Evolutionary conservation across 1,284 basidiomycete species (phyloP).

Genomic region (Abortiporus biennis): DNA sequence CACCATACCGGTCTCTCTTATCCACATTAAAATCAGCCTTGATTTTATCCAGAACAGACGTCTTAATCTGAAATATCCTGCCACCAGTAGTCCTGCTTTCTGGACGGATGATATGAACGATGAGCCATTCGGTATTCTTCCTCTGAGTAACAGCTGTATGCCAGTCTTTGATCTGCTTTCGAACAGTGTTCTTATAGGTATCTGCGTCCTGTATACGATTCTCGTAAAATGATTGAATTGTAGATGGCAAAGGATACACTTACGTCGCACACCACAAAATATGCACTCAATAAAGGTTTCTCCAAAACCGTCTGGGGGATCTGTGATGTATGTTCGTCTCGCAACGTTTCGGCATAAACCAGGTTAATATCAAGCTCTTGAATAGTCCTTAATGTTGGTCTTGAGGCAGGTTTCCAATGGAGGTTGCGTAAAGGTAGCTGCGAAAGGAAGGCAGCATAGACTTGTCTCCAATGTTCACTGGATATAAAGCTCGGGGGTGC

Average conservation of each 20-base stretch:
- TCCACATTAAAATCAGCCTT: slow-evolving; percentile 89
- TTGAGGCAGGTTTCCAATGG: slow-evolving; percentile 79
- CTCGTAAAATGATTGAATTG: slow-evolving; percentile 6
- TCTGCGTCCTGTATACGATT: slow-evolving; percentile 67
- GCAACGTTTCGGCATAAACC: slow-evolving; percentile 62
- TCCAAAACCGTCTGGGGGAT: slow-evolving; percentile 78
- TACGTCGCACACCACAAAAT: slow-evolving; percentile 86
- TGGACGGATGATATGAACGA: slow-evolving; percentile 76
- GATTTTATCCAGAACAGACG: slow-evolving; percentile 86
- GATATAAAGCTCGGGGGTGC: slow-evolving; percentile 56
- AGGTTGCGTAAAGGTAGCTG: slow-evolving; percentile 86
- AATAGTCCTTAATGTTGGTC: slow-evolving; percentile 75
- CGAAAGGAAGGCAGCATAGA: slow-evolving; percentile 55
- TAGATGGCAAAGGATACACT: too few relatives aligned
- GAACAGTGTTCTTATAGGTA: slow-evolving; percentile 69
- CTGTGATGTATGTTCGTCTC: slow-evolving; percentile 71
- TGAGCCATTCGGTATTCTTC: slow-evolving; percentile 86
- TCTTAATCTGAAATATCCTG: slow-evolving; percentile 76
- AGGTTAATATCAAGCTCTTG: slow-evolving; percentile 80
- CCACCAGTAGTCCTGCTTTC: slow-evolving; percentile 54
- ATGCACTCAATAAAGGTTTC: slow-evolving; percentile 81
- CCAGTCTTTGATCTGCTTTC: slow-evolving; percentile 92
- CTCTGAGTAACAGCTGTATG: slow-evolving; percentile 59
- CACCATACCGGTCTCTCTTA: slow-evolving; percentile 76
- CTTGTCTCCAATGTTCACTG: slow-evolving; percentile 66